A percentile compares a stretch with the other conserved stretches of the same genome.
Evolutionary conservation across 805 yeast species (phyloP).

Genomic region (Metschnikowia vanudenii): DNA sequence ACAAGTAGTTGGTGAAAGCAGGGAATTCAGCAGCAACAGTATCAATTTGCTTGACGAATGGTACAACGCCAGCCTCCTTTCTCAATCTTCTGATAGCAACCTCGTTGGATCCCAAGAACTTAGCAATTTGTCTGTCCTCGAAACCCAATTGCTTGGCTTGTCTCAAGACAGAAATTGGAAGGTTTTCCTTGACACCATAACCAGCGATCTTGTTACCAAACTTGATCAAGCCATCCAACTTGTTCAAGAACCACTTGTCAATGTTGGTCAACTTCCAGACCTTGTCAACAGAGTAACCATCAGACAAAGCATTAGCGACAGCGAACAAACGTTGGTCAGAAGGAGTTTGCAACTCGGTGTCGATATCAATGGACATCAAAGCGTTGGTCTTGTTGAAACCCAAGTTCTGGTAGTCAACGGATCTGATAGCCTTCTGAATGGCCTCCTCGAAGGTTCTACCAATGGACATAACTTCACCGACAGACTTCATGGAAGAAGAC

Average conservation of each 20-base stretch:
- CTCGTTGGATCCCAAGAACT: constrained; percentile 84
- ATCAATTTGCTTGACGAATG: constrained; percentile 95
- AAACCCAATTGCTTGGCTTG: constrained; percentile 96
- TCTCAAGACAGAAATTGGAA: constrained; percentile 62
- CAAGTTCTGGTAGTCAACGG: constrained; percentile 91
- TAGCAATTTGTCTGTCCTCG: constrained; percentile 95
- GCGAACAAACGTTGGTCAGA: constrained; percentile 97
- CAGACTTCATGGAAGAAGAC: constrained; percentile 95
- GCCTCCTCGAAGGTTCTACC: constrained; percentile 98
- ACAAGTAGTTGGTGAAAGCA: constrained; percentile 89
- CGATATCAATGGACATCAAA: constrained; percentile 88
- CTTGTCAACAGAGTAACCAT: constrained; percentile 87
- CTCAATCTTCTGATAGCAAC: constrained; percentile 88
- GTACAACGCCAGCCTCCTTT: constrained; percentile 80
- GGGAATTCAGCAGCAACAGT: constrained; percentile 99
- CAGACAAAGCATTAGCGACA: constrained; percentile 87
- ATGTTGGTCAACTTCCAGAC: constrained; percentile 89
- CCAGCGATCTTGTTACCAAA: constrained; percentile 64
- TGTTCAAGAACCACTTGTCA: constrained; percentile 95
- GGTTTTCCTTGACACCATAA: constrained; percentile 54
- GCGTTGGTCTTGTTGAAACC: constrained; percentile 88
- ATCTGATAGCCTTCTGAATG: constrained; percentile 94
- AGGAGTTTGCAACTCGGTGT: constrained; percentile 90
- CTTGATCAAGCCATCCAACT: constrained; percentile 69
- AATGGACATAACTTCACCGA: constrained; percentile 97